phyloP scores from a whole-genome alignment of 495 filamentous ascomycete species.

The Xylaria cubensis region DNA sequence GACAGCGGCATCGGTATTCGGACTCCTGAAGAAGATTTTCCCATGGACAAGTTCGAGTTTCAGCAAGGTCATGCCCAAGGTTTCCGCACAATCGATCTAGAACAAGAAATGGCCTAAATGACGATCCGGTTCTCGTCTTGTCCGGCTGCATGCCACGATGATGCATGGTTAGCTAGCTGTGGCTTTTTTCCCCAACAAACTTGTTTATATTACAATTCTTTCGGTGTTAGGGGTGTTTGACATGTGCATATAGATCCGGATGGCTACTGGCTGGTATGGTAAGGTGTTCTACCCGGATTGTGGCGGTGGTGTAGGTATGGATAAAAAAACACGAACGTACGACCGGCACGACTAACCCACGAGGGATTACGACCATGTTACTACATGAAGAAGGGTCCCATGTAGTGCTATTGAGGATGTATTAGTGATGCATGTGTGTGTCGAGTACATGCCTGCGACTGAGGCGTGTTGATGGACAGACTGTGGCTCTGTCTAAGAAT shows the following conservation, averaged over 20 bases:
- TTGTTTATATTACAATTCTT: constrained; percentile 17
- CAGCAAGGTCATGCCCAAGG: constrained; percentile 25
- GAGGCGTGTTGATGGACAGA: neutral
- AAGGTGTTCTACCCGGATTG: constrained; percentile 10
- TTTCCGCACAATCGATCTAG: constrained; percentile 23
- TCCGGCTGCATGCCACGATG: neutral
- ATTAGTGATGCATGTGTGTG: neutral
- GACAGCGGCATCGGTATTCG: constrained; percentile 75
- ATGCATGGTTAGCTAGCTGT: neutral
- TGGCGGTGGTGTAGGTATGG: constrained; percentile 4
- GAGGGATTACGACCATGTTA: constrained; percentile 30
- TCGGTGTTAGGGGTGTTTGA: constrained; percentile 18
- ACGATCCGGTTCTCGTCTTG: neutral
- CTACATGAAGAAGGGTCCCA: constrained; percentile 7
- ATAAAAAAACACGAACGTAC: constrained; percentile 31
- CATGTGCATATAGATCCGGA: constrained; percentile 18
- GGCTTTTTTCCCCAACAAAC: neutral
- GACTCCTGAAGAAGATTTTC: constrained; percentile 65
- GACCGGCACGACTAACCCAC: constrained; percentile 37
- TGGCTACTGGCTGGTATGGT: neutral
- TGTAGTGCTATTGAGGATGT: constrained; percentile 16
- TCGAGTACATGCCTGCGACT: neutral
- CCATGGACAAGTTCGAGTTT: constrained; percentile 60
- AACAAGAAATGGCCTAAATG: constrained; percentile 19
- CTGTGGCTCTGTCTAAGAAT: neutral